Percentiles rank a stretch among this genome's conserved stretches.
phyloP scores from a whole-genome alignment of 1,284 basidiomycete genomes.

The Amylostereum areolatum region DNA sequence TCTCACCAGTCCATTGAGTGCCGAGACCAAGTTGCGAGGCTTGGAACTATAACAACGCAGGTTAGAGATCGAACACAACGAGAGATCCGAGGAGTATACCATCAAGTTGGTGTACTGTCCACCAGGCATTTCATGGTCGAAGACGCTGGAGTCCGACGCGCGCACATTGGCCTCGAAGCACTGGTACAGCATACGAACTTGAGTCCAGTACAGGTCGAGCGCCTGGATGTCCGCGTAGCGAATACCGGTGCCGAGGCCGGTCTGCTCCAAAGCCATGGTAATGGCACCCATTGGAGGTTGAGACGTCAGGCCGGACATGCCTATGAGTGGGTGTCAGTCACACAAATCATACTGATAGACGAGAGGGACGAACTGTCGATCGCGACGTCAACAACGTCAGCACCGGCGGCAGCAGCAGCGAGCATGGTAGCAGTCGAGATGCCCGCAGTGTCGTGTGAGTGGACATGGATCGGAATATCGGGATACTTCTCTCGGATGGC shows the following conservation, averaged over 20 bases:
- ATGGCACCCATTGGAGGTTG: constrained; percentile 99
- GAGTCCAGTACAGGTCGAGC: constrained; percentile 97
- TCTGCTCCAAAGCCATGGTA: constrained; percentile 93
- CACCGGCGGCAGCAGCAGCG: constrained; percentile 91
- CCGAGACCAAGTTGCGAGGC: constrained; percentile 95
- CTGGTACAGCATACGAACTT: constrained; percentile 91
- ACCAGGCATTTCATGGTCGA: constrained; percentile 99
- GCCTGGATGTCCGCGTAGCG: constrained; percentile 97
- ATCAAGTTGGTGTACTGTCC: constrained; percentile 95
- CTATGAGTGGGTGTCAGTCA: constrained; percentile 30
- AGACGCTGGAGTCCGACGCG: constrained; percentile 94
- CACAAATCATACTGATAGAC: neutral
- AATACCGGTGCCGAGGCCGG: constrained; percentile 91
- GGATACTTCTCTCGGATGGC: constrained; percentile 95
- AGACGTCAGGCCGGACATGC: constrained; percentile 97
- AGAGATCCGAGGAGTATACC: constrained; percentile 36
- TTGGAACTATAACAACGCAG: constrained; percentile 73
- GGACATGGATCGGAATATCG: constrained; percentile 97
- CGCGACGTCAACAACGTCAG: constrained; percentile 97
- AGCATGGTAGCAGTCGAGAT: constrained; percentile 97
- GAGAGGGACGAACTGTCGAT: constrained; percentile 76
- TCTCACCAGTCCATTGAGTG: constrained; percentile 86
- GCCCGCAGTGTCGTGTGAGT: constrained; percentile 99
- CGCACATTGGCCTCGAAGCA: constrained; percentile 99
- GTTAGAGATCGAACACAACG: constrained; percentile 4